Base-by-base conservation (phyloP, 495 filamentous ascomycete species). In the Aspergillus leporis region DNA sequence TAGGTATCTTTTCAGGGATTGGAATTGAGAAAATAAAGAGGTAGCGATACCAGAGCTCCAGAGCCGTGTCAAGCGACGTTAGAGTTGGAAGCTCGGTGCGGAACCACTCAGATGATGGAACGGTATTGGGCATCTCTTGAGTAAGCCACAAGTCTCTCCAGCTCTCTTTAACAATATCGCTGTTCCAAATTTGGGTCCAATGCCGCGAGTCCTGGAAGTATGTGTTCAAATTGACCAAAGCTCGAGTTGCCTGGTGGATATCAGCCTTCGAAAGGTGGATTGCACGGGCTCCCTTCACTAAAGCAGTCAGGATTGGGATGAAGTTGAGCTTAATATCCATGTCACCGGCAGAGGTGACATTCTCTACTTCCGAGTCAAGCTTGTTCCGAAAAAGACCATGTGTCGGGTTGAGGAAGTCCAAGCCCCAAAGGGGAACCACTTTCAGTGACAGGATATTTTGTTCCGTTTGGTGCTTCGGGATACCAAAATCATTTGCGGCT, bases 11-110 rank as follows among this genome's bases (percentile, higher is more conserved):
- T 43, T 86, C 83, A 0, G 85, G 85, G 3, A 87, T 79, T 6
- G 84, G 85, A 8, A 89, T 83, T 0, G 84, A 85, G 68, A 88
- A 87, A 62, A 89, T 87, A 70, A 89, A 89, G 41, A 89, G 78
- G 61, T 86, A 88, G 1, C 85, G 80, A 55, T 78, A 84, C 83
- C 83, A 88, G 6, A 88, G 77, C 56, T 85, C 81, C 19, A 87
- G 60, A 2, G 84, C 82, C 23, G 72, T 71, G 46, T 85, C 81
- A 13, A 88, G 77, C 32, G 87, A 78, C 0, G 70, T 68, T 28
- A 87, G 62, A 3, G 83, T 87, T 0, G 85, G 85, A 49, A 80
- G 74, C 62, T 88, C 83, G 0, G 81, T 75, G n/a, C 78, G 72
- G 31, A 85, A 79, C 78, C 83, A 86, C 41, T 83, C 64, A 0